These are phyloP conservation scores for Allomyces macrogynus DNA, from an alignment of 192 early-diverging fungal species.

Conservation along the genomic window DNA sequence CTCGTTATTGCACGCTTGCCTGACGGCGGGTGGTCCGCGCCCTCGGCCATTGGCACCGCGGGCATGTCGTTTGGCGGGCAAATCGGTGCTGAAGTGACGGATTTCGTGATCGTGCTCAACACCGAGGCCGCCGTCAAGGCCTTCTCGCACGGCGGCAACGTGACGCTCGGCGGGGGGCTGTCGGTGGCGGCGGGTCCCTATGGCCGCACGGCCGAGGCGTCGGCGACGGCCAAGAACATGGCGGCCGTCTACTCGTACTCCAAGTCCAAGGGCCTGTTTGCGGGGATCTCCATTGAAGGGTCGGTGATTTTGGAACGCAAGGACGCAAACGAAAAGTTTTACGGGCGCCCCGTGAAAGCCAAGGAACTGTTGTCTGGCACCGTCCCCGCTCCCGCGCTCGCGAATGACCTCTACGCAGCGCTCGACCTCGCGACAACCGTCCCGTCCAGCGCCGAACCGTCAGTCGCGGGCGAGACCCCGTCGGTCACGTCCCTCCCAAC, in stretches of 20 bases:
- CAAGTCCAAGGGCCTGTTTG: constrained; percentile 80
- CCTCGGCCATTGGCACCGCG: constrained; percentile 61
- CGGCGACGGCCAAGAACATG: constrained; percentile 36
- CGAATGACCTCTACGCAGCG: constrained; percentile 56
- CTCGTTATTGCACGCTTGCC: constrained; percentile 59
- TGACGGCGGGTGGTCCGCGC: constrained; percentile 62
- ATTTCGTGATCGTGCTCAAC: constrained; percentile 79
- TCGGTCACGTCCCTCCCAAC: no score
- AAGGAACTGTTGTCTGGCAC: constrained; percentile 62
- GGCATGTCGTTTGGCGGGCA: constrained; percentile 76
- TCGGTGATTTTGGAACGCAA: constrained; percentile 62
- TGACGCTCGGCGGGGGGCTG: constrained; percentile 64
- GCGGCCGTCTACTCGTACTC: constrained; percentile 85
- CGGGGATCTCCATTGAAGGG: constrained; percentile 75
- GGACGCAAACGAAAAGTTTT: constrained; percentile 66
- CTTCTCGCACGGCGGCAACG: constrained; percentile 64
- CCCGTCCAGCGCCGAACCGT: no score
- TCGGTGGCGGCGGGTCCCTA: constrained; percentile 74
- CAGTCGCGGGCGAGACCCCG: no score
- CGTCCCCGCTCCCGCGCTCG: constrained; percentile 52
- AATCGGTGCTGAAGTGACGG: constrained; percentile 73
- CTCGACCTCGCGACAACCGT: constrained; percentile 9
- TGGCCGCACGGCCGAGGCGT: constrained; percentile 70
- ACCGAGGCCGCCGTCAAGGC: constrained; percentile 60
- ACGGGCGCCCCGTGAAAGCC: constrained; percentile 52